Evolutionary conservation across 164 flowering plant genomes (phyloP).

Genomic region (Vitis rupestris): DNA sequence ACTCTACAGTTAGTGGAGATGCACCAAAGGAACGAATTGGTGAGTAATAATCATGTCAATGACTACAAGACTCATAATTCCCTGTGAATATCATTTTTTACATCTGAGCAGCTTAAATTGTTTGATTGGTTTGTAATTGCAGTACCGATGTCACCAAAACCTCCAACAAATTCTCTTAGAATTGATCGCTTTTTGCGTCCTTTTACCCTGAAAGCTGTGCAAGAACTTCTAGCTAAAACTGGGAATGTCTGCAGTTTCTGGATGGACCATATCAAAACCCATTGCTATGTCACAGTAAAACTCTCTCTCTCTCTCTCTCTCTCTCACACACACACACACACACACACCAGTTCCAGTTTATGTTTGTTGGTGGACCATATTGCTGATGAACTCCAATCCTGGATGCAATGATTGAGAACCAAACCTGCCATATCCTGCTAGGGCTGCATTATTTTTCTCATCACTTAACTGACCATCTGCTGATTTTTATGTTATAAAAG

Average conservation of each 20-base stretch:
- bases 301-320: not conserved
- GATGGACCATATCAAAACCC: conserved; percentile 99
- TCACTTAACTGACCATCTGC: too few relatives aligned
- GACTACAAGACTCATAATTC: not conserved
- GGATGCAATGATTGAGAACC: too few relatives aligned
- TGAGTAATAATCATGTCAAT: conserved; percentile 26
- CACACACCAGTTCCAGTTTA: too few relatives aligned
- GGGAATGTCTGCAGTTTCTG: conserved; percentile 78
- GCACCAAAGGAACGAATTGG: conserved; percentile 84
- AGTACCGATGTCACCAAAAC: conserved; percentile 79
- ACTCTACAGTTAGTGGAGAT: conserved; percentile 48
- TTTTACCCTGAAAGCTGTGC: conserved; percentile 91
- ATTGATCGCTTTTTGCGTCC: conserved; percentile 95
- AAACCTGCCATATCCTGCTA: too few relatives aligned
- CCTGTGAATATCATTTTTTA: not conserved
- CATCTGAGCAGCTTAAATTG: not conserved
- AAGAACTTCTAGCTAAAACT: conserved; percentile 88
- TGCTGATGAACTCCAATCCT: too few relatives aligned
- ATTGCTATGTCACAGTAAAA: conserved; percentile 91
- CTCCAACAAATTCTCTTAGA: conserved; percentile 77
- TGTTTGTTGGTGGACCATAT: too few relatives aligned
- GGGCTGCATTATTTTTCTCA: too few relatives aligned
- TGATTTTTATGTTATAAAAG: too few relatives aligned
- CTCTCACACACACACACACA: not conserved
- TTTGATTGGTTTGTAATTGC: conserved; percentile 17